Conservation (phyloP, 192 early-diverging fungal genomes). For the Chytriomyces hyalinus region DNA sequence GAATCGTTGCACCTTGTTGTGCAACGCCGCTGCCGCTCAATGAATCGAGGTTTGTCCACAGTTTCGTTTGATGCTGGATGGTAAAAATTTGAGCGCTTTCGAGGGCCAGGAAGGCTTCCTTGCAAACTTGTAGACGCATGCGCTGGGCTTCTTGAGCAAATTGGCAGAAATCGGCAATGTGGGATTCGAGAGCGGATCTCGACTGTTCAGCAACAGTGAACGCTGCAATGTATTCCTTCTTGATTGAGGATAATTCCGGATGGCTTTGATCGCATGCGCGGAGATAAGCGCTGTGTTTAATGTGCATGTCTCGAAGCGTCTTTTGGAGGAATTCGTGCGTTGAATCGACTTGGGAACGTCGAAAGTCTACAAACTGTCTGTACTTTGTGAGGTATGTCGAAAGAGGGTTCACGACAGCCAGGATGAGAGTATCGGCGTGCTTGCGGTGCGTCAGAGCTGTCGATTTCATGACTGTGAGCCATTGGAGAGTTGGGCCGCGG, state of each 20-base stretch:
- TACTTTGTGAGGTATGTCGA: slow-evolving; percentile 42
- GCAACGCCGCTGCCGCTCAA: no score
- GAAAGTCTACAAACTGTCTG: slow-evolving; percentile 31
- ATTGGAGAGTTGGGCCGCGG: background rate
- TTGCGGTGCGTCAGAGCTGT: slow-evolving; percentile 23
- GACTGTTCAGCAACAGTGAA: slow-evolving; percentile 44
- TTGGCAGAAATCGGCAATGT: slow-evolving; percentile 46
- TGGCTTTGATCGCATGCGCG: background rate
- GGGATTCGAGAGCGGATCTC: slow-evolving; percentile 45
- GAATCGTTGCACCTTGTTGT: background rate
- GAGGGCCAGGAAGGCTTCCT: slow-evolving; percentile 30
- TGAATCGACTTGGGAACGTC: slow-evolving; percentile 41
- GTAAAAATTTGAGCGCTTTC: slow-evolving; percentile 32
- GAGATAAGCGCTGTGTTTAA: background rate
- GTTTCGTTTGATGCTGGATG: slow-evolving; percentile 13
- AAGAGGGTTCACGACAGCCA: slow-evolving; percentile 41
- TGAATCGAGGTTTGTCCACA: background rate
- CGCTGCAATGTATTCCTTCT: slow-evolving; percentile 32
- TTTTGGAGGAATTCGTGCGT: background rate
- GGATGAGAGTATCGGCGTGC: slow-evolving; percentile 47
- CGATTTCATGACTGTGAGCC: background rate
- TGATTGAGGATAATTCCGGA: background rate
- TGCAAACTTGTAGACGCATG: slow-evolving; percentile 32
- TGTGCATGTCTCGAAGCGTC: background rate
- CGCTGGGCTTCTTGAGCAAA: slow-evolving; percentile 43